These are phyloP conservation scores for Exobasidium cylindrosporum DNA, from an alignment of 1,284 basidiomycete species.

Conservation along the genomic window DNA sequence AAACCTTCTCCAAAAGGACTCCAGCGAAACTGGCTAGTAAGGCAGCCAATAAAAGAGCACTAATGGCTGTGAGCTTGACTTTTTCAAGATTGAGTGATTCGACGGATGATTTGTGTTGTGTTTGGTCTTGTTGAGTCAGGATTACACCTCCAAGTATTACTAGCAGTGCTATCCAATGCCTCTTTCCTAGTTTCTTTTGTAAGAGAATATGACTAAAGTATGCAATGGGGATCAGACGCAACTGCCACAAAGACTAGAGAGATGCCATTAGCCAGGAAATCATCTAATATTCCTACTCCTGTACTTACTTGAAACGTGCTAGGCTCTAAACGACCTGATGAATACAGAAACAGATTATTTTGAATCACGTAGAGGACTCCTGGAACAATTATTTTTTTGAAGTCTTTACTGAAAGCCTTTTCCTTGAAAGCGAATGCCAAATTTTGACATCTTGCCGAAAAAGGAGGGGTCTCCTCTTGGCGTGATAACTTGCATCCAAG, in stretches of 20 bases:
- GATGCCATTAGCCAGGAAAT: too few species aligned
- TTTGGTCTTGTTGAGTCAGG: not conserved
- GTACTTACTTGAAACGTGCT: not conserved
- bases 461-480: too few species aligned
- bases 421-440: not conserved
- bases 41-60: not conserved
- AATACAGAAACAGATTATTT: not conserved
- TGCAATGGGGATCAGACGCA: not conserved
- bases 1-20: not conserved
- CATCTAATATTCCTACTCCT: too few species aligned
- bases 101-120: not conserved
- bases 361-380: not conserved
- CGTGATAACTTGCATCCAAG: too few species aligned
- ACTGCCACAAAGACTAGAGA: not conserved
- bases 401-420: not conserved
- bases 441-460: too few species aligned
- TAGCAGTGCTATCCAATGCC: not conserved
- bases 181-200: not conserved
- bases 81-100: too few species aligned
- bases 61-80: not conserved
- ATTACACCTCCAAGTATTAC: not conserved
- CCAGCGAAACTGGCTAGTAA: not conserved
- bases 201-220: not conserved
- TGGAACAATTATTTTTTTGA: not conserved
- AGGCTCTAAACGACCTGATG: not conserved